A percentile compares a stretch with the other conserved stretches of the same genome.
Evolutionary conservation across 352 stramenopile genomes (phyloP).

Genomic region (Halophytophthora batemanensis): DNA sequence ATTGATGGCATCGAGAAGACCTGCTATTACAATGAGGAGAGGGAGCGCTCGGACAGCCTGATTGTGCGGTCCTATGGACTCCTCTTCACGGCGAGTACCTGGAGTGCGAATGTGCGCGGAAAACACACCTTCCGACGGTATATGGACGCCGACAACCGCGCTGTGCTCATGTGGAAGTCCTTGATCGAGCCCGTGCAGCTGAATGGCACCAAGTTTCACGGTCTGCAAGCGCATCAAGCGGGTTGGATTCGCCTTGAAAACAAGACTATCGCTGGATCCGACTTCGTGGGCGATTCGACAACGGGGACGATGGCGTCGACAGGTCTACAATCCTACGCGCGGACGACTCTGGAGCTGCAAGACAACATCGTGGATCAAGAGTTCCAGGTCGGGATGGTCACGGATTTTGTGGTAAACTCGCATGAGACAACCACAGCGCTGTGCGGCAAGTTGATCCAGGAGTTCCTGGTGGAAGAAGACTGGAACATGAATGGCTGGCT

Average conservation of each 20-base stretch:
- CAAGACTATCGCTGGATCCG: too few species aligned
- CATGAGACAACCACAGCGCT: conserved; percentile 18
- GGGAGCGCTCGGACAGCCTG: too few species aligned
- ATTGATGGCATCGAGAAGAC: too few species aligned
- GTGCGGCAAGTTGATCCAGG: conserved; percentile 18
- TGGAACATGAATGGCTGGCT: conserved; percentile 10
- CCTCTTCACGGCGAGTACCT: background rate
- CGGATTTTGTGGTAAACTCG: conserved; percentile 24
- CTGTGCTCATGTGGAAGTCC: background rate
- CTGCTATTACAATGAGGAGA: too few species aligned
- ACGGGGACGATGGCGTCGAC: conserved; percentile 3
- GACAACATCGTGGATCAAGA: conserved; percentile 32
- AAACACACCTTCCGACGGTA: background rate
- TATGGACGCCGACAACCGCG: background rate
- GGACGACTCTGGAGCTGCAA: conserved; percentile 31
- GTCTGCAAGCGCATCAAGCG: too few species aligned
- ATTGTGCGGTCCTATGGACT: too few species aligned
- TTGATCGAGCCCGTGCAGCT: background rate
- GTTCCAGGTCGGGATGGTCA: conserved; percentile 19
- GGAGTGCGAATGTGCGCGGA: background rate
- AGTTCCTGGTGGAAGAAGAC: conserved; percentile 26
- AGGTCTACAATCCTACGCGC: conserved; percentile 33
- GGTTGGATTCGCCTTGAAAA: too few species aligned
- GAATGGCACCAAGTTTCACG: too few species aligned
- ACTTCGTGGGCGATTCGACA: background rate